Percentiles rank a stretch among this genome's conserved stretches.
Evolutionary conservation across 2,329 filamentous ascomycete genomes (phyloP).

Genomic region (Monosporascus sp.): DNA sequence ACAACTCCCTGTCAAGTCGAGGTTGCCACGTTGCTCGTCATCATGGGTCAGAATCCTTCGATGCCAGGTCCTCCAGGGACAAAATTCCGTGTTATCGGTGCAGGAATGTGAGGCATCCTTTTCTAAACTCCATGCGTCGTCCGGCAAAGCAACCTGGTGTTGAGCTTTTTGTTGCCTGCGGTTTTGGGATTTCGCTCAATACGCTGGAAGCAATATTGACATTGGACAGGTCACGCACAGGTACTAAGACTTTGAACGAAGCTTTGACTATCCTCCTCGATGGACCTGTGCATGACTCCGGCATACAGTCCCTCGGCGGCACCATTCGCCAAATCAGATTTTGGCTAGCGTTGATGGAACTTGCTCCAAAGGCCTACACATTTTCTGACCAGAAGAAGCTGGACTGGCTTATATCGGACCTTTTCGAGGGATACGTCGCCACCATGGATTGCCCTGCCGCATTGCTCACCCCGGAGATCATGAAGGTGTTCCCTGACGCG

Average conservation of each 20-base stretch:
- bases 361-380: slow-evolving; percentile 22
- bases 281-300: slow-evolving; percentile 31
- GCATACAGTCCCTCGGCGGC: slow-evolving; percentile 31
- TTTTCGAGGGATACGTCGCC: slow-evolving; percentile 31
- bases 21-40: slow-evolving; percentile 1
- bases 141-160: too few relatives aligned
- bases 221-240: slow-evolving; percentile 29
- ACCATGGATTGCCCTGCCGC: slow-evolving; percentile 39
- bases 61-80: slow-evolving; percentile 28
- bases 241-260: slow-evolving; percentile 33
- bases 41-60: slow-evolving; percentile 28
- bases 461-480: slow-evolving; percentile 39
- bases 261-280: slow-evolving; percentile 30
- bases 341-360: slow-evolving; percentile 30
- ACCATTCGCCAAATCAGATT: slow-evolving; percentile 28
- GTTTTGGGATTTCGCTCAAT: not conserved
- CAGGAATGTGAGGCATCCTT: slow-evolving; percentile 27
- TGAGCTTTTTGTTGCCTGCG: too few relatives aligned
- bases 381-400: slow-evolving; percentile 29
- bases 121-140: not conserved
- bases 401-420: slow-evolving; percentile 29
- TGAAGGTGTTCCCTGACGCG: slow-evolving; percentile 45
- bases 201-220: slow-evolving; percentile 6
- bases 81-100: slow-evolving; percentile 31
- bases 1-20: not conserved